phyloP scores from a whole-genome alignment of 805 yeast genomes.

The Danielozyma ontarioensis region DNA sequence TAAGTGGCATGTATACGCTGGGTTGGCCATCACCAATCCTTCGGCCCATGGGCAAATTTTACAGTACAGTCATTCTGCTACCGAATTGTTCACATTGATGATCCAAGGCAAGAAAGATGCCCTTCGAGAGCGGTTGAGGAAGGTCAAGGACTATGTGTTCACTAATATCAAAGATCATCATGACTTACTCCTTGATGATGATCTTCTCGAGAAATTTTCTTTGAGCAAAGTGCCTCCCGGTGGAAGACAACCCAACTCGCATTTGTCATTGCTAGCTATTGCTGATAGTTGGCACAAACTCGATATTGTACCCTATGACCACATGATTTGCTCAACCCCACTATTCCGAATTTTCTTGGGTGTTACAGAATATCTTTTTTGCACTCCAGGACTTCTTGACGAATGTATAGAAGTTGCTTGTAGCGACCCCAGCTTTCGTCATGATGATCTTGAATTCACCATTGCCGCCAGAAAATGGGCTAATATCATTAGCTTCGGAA shows the following conservation, averaged over 20 bases:
- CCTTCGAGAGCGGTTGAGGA: constrained; percentile 50
- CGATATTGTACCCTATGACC: constrained; percentile 90
- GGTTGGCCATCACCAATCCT: constrained; percentile 92
- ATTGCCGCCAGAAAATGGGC: constrained; percentile 91
- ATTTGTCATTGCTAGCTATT: constrained; percentile 79
- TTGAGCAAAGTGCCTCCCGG: constrained; percentile 67
- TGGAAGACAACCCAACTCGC: constrained; percentile 76
- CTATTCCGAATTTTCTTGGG: constrained; percentile 86
- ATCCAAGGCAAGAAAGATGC: constrained; percentile 60
- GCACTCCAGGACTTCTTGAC: constrained; percentile 79
- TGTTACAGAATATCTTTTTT: constrained; percentile 86
- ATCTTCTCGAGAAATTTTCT: constrained; percentile 72
- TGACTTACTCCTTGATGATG: constrained; percentile 70
- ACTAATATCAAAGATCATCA: constrained; percentile 54
- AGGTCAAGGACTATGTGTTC: constrained; percentile 75
- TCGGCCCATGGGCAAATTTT: constrained; percentile 87
- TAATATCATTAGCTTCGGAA: constrained; percentile 68
- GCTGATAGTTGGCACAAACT: constrained; percentile 90
- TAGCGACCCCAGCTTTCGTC: constrained; percentile 61
- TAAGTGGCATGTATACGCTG: constrained; percentile 98
- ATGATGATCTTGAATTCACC: constrained; percentile 89
- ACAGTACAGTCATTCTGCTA: constrained; percentile 81
- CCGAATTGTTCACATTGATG: constrained; percentile 80
- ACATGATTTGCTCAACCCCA: constrained; percentile 95
- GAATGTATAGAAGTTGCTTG: constrained; percentile 72